Evolutionary conservation across 1,284 basidiomycete species (phyloP).

Genomic region (Fomitopsis palustris): DNA sequence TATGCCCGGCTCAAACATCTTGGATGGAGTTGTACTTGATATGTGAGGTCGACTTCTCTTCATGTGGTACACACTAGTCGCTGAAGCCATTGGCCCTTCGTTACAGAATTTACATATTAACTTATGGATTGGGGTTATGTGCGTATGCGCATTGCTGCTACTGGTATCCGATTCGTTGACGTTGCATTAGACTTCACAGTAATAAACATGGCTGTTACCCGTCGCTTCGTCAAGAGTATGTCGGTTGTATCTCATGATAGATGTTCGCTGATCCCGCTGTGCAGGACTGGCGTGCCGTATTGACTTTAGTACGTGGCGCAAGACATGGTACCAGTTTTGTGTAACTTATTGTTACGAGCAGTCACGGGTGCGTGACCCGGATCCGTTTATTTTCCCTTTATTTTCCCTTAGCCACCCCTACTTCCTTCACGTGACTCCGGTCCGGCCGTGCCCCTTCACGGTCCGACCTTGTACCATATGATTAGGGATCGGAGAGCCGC

Average conservation of each 20-base stretch:
- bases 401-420: too few species aligned
- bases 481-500: too few species aligned
- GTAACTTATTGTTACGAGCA: neutral
- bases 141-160: slow-evolving; percentile 16
- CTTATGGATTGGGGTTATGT: slow-evolving; percentile 68
- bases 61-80: neutral
- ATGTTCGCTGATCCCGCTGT: slow-evolving; percentile 5
- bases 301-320: slow-evolving; percentile 76
- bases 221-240: slow-evolving; percentile 57
- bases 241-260: slow-evolving; percentile 2
- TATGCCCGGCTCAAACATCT: slow-evolving; percentile 48
- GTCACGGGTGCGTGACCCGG: too few species aligned
- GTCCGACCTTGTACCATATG: too few species aligned
- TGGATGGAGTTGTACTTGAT: slow-evolving; percentile 62
- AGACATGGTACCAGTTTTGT: too few species aligned
- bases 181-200: slow-evolving; percentile 59
- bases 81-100: too few species aligned
- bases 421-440: too few species aligned
- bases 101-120: slow-evolving; percentile 62
- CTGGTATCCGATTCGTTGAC: slow-evolving; percentile 4
- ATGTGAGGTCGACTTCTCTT: slow-evolving; percentile 38
- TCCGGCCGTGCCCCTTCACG: too few species aligned
- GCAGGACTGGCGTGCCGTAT: slow-evolving; percentile 58
- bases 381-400: too few species aligned
- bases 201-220: slow-evolving; percentile 48